Conservation (phyloP, 345 rosid genomes). For the Sisymbrium altissimum region DNA sequence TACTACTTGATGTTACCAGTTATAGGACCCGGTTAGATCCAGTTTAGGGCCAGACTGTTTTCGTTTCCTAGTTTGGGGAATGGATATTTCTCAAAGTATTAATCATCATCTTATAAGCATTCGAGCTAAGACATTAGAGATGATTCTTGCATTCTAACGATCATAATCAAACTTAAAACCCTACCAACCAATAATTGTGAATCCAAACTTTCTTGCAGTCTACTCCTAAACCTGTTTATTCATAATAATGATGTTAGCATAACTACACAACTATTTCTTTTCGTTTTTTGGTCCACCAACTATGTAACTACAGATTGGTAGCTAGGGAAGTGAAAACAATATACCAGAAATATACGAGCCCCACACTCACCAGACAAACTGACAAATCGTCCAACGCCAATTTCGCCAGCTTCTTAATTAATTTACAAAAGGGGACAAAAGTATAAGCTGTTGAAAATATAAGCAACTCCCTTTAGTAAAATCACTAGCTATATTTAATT, state of each 20-base stretch:
- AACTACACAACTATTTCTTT: neutral
- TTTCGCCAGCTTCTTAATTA: slow-evolving; percentile 17
- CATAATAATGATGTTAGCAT: neutral
- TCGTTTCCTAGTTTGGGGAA: neutral
- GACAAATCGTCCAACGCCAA: slow-evolving; percentile 13
- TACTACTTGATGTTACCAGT: neutral
- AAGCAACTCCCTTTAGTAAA: neutral
- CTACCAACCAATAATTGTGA: slow-evolving; percentile 18
- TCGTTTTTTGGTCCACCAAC: neutral
- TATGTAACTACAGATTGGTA: neutral
- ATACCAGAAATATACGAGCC: neutral
- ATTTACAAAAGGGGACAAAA: neutral
- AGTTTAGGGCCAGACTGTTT: neutral
- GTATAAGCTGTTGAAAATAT: neutral
- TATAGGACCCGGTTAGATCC: neutral
- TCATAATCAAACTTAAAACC: neutral
- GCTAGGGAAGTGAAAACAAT: neutral
- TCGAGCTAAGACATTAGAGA: neutral
- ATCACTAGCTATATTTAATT: neutral
- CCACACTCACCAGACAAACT: slow-evolving; percentile 14
- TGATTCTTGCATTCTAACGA: neutral
- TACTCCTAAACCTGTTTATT: too few species aligned
- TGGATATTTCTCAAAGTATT: neutral
- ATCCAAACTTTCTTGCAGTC: neutral
- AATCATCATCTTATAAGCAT: neutral